phyloP scores from a whole-genome alignment of 768 basidiomycete genomes.

The Mycena pura region DNA sequence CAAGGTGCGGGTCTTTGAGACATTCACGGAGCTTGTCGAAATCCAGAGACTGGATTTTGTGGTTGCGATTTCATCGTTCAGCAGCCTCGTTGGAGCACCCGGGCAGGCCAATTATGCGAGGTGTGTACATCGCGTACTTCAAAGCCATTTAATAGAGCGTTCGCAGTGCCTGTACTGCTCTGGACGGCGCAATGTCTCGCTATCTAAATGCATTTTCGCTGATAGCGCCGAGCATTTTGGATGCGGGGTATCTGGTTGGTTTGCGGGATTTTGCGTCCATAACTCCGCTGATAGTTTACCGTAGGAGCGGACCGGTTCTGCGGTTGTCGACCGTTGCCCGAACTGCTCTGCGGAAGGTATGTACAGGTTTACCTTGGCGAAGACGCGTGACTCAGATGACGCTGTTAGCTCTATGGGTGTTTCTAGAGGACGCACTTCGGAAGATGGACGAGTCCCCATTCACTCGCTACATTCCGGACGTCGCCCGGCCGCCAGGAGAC shows the following conservation, averaged over 20 bases:
- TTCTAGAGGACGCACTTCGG: conserved; percentile 9
- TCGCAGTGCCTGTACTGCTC: conserved; percentile 13
- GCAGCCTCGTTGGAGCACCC: conserved; percentile 8
- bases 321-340: background rate
- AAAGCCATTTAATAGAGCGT: background rate
- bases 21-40: background rate
- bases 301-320: conserved; percentile 1
- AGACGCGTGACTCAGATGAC: background rate
- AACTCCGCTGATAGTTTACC: background rate
- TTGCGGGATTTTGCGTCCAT: background rate
- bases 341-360: conserved; percentile 10
- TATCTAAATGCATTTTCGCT: conserved; percentile 21
- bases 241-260: conserved; percentile 13
- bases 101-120: conserved; percentile 20
- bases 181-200: conserved; percentile 7
- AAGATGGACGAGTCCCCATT: conserved; percentile 16
- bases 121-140: background rate
- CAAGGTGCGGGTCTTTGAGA: conserved; percentile 7
- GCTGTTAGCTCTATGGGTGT: conserved; percentile 5
- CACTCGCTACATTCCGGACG: conserved; percentile 15
- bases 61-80: conserved; percentile 11
- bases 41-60: conserved; percentile 13
- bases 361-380: background rate
- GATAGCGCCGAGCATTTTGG: conserved; percentile 12
- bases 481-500: background rate